A percentile compares a stretch with the other conserved stretches of the same genome.
phyloP scores from a whole-genome alignment of 257 asterid genomes.

The Solanum clarkiae region DNA sequence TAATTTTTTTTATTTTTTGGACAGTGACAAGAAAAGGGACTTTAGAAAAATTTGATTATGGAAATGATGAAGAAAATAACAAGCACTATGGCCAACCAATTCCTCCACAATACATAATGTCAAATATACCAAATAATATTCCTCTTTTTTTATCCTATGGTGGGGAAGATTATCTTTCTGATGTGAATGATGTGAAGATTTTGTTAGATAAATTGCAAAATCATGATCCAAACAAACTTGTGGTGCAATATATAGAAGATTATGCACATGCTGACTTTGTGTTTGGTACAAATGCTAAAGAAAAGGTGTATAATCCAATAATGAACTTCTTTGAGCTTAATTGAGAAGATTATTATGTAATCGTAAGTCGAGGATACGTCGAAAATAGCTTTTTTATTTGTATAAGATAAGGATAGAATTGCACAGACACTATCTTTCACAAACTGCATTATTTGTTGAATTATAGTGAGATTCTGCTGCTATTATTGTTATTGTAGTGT shows the following conservation, averaged over 20 bases:
- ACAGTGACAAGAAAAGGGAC: conserved; percentile 53
- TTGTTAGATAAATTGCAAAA: conserved; percentile 16
- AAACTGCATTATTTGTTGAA: too few species aligned
- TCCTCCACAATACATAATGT: conserved; percentile 48
- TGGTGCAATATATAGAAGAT: conserved; percentile 17
- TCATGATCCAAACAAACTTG: conserved; percentile 33
- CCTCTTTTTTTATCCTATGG: conserved; percentile 55
- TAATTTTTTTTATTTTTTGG: neutral
- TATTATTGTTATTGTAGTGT: neutral
- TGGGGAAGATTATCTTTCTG: conserved; percentile 50
- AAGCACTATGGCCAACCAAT: conserved; percentile 38
- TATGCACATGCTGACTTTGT: conserved; percentile 61
- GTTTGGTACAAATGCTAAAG: conserved; percentile 39
- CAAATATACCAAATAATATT: conserved; percentile 27
- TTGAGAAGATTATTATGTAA: neutral
- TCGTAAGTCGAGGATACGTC: too few species aligned
- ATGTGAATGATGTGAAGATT: conserved; percentile 24
- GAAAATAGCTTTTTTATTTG: too few species aligned
- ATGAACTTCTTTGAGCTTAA: conserved; percentile 34
- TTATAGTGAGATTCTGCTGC: neutral
- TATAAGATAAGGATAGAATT: too few species aligned
- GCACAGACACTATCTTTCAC: too few species aligned
- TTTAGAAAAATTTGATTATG: conserved; percentile 49
- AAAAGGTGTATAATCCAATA: conserved; percentile 42
- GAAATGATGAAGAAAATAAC: conserved; percentile 26